phyloP scores from a whole-genome alignment of 805 yeast genomes.

The Sungouiella blattae region DNA sequence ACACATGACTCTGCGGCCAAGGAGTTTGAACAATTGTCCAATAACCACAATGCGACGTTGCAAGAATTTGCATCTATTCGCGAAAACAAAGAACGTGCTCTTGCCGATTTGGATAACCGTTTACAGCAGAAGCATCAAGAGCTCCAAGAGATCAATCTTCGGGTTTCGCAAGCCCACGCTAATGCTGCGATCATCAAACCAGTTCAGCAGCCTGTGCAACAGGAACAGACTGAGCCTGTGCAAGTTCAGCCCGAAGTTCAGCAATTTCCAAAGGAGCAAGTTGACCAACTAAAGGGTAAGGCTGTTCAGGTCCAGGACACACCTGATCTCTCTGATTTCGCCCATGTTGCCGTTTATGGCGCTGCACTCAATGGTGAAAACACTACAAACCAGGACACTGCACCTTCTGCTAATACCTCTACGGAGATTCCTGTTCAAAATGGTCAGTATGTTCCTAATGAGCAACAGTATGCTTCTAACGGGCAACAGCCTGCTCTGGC shows the following conservation, averaged over 20 bases:
- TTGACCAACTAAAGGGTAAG: no score
- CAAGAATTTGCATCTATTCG: slow-evolving; percentile 8
- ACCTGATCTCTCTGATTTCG: slow-evolving; percentile 31
- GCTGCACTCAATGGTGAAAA: slow-evolving; percentile 32
- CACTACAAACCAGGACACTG: no score
- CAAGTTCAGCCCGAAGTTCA: neutral
- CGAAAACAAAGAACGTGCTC: slow-evolving; percentile 4
- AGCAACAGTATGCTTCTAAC: neutral
- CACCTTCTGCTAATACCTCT: no score
- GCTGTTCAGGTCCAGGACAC: slow-evolving; percentile 9
- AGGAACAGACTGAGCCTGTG: neutral
- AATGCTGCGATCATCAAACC: no score
- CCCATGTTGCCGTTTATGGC: slow-evolving; percentile 37
- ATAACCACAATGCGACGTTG: slow-evolving; percentile 13
- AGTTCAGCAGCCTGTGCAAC: neutral
- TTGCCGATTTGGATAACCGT: slow-evolving; percentile 5
- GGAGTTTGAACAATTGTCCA: slow-evolving; percentile 1
- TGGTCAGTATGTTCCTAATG: slow-evolving; percentile 2
- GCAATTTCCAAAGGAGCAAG: no score
- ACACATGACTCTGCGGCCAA: slow-evolving; percentile 8
- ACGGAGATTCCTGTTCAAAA: no score
- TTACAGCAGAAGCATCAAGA: no score
- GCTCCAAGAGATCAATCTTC: no score
- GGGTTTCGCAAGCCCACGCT: no score
- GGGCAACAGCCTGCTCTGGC: neutral